Percentiles rank a stretch among this genome's conserved stretches.
phyloP scores from a whole-genome alignment of 2,329 filamentous ascomycete genomes.

The Xylariaceae sp. region DNA sequence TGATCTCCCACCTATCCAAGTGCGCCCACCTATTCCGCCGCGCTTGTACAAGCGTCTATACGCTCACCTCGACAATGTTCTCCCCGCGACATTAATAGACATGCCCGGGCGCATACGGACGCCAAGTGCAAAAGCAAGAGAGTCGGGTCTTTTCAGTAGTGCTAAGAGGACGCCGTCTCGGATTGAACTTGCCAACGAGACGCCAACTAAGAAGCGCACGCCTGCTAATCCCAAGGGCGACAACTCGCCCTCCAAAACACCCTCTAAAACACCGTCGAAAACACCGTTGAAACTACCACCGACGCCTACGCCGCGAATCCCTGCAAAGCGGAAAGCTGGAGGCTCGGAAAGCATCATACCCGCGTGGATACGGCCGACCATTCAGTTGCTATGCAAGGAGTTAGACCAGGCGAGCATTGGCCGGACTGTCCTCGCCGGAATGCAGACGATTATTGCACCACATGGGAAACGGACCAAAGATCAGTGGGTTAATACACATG shows the following conservation, averaged over 20 bases:
- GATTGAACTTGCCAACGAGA: constrained; percentile 42
- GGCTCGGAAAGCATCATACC: constrained; percentile 39
- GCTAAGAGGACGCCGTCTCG: constrained; percentile 36
- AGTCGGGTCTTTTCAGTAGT: constrained; percentile 32
- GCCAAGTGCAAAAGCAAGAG: constrained; percentile 34
- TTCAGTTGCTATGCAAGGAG: constrained; percentile 59
- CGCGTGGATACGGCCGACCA: constrained; percentile 63
- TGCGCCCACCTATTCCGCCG: constrained; percentile 71
- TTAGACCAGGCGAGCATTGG: constrained; percentile 57
- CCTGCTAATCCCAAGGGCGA: constrained; percentile 37
- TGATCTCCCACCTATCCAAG: constrained; percentile 70
- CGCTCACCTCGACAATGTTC: constrained; percentile 67
- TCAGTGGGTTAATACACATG: constrained; percentile 44
- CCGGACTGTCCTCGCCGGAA: constrained; percentile 69
- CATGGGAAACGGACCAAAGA: constrained; percentile 43
- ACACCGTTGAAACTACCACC: constrained; percentile 13
- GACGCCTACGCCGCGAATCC: constrained; percentile 10
- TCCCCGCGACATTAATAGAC: constrained; percentile 41
- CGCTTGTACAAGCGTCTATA: constrained; percentile 81
- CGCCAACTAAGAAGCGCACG: constrained; percentile 40
- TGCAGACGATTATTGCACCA: constrained; percentile 51
- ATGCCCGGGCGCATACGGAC: constrained; percentile 29
- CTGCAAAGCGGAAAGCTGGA: constrained; percentile 31
- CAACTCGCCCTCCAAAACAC: constrained; percentile 41
- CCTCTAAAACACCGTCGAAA: constrained; percentile 25